Conservation (phyloP, 2,329 filamentous ascomycete species). For the Trichoderma sp. region DNA sequence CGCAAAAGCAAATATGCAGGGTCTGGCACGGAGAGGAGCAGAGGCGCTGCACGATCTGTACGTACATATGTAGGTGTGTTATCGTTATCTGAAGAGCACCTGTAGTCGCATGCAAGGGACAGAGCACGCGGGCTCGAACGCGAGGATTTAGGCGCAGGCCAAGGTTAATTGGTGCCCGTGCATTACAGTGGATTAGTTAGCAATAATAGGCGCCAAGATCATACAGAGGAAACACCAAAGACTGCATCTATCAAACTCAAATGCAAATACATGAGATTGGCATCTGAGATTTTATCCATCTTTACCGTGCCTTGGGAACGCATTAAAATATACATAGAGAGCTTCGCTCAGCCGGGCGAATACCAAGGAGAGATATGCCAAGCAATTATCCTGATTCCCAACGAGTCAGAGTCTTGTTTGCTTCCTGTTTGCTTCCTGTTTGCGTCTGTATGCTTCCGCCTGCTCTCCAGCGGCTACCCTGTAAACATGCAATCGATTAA, state of each 20-base stretch:
- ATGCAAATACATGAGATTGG: background rate
- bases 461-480: background rate
- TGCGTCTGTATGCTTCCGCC: background rate
- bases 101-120: background rate
- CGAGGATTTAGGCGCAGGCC: background rate
- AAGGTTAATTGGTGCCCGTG: background rate
- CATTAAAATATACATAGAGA: background rate
- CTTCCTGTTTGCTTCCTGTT: background rate
- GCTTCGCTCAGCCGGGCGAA: background rate
- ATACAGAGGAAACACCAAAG: too few species aligned
- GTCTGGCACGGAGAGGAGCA: background rate
- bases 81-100: background rate
- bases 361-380: background rate
- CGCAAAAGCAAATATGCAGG: background rate
- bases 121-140: background rate
- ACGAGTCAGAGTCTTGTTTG: background rate
- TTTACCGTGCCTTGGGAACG: background rate
- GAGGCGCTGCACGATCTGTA: background rate
- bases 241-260: background rate
- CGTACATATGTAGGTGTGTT: background rate
- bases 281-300: background rate
- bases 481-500: background rate
- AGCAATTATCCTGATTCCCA: background rate
- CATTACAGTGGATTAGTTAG: background rate
- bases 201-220: background rate